Conservation (phyloP, 2,329 filamentous ascomycete species). For the Cercospora janseana region DNA sequence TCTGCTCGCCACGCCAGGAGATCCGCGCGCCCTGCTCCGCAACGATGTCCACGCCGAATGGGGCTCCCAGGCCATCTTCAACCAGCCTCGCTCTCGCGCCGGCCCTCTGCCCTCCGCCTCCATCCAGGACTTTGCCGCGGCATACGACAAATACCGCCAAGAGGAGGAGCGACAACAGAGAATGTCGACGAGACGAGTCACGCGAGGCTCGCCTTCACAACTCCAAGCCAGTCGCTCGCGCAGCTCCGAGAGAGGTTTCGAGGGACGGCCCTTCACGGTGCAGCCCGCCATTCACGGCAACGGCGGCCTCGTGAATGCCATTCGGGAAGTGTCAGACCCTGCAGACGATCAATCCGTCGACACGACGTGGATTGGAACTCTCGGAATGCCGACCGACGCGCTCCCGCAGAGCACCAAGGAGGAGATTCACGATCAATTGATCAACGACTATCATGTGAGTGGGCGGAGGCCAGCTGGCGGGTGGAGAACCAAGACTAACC, state of each 20-base stretch:
- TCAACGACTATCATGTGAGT: conserved; percentile 56
- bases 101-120: conserved; percentile 72
- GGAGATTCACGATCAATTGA: conserved; percentile 78
- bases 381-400: conserved; percentile 91
- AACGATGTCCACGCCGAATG: conserved; percentile 75
- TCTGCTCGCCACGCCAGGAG: conserved; percentile 52
- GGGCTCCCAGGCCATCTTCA: conserved; percentile 62
- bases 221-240: conserved; percentile 33
- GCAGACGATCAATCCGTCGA: conserved; percentile 66
- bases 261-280: conserved; percentile 77
- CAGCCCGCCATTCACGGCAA: conserved; percentile 88
- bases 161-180: conserved; percentile 17
- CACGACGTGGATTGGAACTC: conserved; percentile 84
- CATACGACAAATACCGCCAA: conserved; percentile 40
- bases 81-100: conserved; percentile 75
- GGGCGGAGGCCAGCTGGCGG: not conserved
- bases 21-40: conserved; percentile 59
- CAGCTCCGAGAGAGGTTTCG: conserved; percentile 54
- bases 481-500: not conserved
- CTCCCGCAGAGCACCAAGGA: conserved; percentile 72
- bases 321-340: conserved; percentile 64
- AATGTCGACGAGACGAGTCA: conserved; percentile 22
- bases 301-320: conserved; percentile 84
- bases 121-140: conserved; percentile 66
- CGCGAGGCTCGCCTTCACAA: conserved; percentile 23